These are phyloP conservation scores for Candida smagusa DNA, from an alignment of 1,139 yeast genomes.

Conservation along the genomic window DNA sequence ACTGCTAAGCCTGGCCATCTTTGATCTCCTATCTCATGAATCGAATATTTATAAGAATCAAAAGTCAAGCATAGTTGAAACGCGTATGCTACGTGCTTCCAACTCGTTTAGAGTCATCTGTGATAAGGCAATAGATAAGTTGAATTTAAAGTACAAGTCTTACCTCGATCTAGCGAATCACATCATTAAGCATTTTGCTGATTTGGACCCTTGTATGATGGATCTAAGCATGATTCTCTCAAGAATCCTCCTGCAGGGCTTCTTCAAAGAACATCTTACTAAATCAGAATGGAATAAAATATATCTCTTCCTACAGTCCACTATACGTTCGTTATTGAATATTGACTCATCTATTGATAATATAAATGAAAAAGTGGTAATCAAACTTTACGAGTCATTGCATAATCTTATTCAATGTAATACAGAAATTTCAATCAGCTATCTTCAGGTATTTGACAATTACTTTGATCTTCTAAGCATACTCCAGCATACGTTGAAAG, in stretches of 20 bases:
- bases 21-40: slow-evolving; percentile 43
- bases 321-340: no score
- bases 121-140: slow-evolving; percentile 18
- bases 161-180: slow-evolving; percentile 24
- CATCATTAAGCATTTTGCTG: slow-evolving; percentile 20
- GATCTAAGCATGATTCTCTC: slow-evolving; percentile 31
- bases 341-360: slow-evolving; percentile 3
- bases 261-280: slow-evolving; percentile 40
- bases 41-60: slow-evolving; percentile 28
- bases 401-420: slow-evolving; percentile 28
- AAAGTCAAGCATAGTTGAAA: slow-evolving; percentile 29
- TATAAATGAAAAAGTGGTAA: slow-evolving; percentile 22
- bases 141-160: slow-evolving; percentile 29
- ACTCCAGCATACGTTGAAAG: slow-evolving; percentile 15
- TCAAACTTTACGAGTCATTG: slow-evolving; percentile 25
- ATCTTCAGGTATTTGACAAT: slow-evolving; percentile 17
- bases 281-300: slow-evolving; percentile 28
- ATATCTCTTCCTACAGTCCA: slow-evolving; percentile 15
- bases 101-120: slow-evolving; percentile 33
- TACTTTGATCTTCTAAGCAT: slow-evolving; percentile 24
- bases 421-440: slow-evolving; percentile 18
- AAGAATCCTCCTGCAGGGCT: slow-evolving; percentile 24
- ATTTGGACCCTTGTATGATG: slow-evolving; percentile 32
- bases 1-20: slow-evolving; percentile 32
- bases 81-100: slow-evolving; percentile 42